Evolutionary conservation across 371 early-diverging fungal species (phyloP), one percentile per base, ranked within the genome.

Genomic region (Cokeromyces recurvatus): DNA sequence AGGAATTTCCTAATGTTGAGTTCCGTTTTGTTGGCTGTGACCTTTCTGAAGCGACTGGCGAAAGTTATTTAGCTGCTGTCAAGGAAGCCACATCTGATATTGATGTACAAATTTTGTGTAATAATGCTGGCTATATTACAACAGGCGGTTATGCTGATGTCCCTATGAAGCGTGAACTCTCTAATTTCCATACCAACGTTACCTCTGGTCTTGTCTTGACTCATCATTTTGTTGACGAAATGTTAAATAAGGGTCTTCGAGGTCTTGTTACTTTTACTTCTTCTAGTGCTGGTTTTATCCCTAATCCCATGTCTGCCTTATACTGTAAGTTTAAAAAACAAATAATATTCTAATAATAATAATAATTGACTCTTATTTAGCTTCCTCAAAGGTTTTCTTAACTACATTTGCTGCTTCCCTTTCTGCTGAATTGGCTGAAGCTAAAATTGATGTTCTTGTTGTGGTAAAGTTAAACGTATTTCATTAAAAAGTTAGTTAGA

Each of bases 71-170:
- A 62, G 53, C 57, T 20, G 51, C 55, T 38, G 51, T 82, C 46
- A 65, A 64, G 39, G 43, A 75, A 44, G 57, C 57, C 15, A 78
- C 79, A 4, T 16, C 50, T 10, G 78, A 73, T 42, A 67, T 79
- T 51, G 65, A 64, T 45, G 62, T 82, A 14, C 64, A 71, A 48
- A 71, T 82, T 31, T 38, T 82, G 51, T 82, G 81, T 60, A 81
- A 79, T 64, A 82, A 82, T 57, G 83, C 83, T 41, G 83, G 82
- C 27, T 82, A 70, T 61, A 79, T 82, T 53, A 69, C 70, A 9
- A 69, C 77, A 9, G 81, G 81, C 20, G 62, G 76, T 36, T 81
- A 75, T 55, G 63, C 75, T 32, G 66, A 71, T 52, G 57, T 66
- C 8, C 43, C 72, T 29, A 35, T 69, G 17, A 56, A 58, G 22